A percentile compares a stretch with the other conserved stretches of the same genome.
These are phyloP conservation scores for Wickerhamomyces subpelliculosus DNA, from an alignment of 805 yeast genomes.

Conservation along the genomic window DNA sequence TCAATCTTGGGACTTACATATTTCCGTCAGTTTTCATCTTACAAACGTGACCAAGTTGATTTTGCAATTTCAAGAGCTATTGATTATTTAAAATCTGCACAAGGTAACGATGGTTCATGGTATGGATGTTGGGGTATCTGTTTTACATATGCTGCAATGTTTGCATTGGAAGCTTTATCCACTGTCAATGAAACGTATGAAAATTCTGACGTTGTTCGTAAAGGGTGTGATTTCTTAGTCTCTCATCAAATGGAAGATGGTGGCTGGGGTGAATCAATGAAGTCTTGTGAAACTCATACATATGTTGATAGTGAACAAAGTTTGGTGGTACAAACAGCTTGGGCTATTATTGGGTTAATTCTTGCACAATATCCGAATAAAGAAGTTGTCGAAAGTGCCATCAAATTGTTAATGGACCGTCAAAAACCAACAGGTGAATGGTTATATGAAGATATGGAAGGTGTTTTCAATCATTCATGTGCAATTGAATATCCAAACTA, in stretches of 20 bases:
- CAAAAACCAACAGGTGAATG: constrained; percentile 80
- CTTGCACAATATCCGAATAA: constrained; percentile 75
- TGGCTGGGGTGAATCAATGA: constrained; percentile 97
- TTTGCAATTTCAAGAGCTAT: constrained; percentile 71
- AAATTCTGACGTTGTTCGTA: constrained; percentile 53
- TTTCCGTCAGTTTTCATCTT: constrained; percentile 59
- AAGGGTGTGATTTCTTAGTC: constrained; percentile 82
- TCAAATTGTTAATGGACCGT: constrained; percentile 51
- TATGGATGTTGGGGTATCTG: constrained; percentile 99
- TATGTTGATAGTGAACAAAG: constrained; percentile 63
- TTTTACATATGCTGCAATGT: constrained; percentile 93
- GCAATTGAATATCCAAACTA: constrained; percentile 96
- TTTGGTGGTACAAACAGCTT: constrained; percentile 82
- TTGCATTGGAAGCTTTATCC: constrained; percentile 87
- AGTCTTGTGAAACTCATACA: constrained; percentile 72
- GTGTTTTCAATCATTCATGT: constrained; percentile 91
- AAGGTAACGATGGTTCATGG: constrained; percentile 86
- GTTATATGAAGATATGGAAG: constrained; percentile 80
- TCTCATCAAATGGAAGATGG: constrained; percentile 79
- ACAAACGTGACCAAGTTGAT: constrained; percentile 59
- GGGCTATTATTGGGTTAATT: constrained; percentile 82
- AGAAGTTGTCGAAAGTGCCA: constrained; percentile 54
- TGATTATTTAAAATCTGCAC: constrained; percentile 60
- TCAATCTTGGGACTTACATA: constrained; percentile 82
- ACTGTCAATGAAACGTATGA: constrained; percentile 59